phyloP scores from a whole-genome alignment of 1,284 basidiomycete genomes.

The Moesziomyces sp. region DNA sequence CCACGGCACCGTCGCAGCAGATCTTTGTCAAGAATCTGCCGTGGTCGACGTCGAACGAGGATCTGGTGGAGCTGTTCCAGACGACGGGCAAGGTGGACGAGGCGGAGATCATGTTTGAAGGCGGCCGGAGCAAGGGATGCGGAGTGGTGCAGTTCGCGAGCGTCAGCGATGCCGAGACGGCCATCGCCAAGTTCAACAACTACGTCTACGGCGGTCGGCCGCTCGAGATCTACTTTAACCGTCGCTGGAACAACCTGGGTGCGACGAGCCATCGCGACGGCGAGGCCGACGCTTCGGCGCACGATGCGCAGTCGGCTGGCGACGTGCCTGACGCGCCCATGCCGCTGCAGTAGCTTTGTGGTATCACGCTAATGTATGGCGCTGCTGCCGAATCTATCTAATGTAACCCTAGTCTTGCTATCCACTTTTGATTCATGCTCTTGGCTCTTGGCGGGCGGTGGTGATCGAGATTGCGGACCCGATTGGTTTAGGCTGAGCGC shows the following conservation, averaged over 20 bases:
- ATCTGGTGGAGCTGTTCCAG: conserved; percentile 96
- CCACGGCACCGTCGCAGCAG: conserved; percentile 86
- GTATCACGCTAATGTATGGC: too few species aligned
- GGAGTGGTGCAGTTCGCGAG: conserved; percentile 96
- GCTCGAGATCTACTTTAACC: conserved; percentile 60
- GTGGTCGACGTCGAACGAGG: conserved; percentile 99
- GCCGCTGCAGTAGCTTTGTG: conserved; percentile 21
- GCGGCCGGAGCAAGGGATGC: conserved; percentile 87
- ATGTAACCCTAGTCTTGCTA: too few species aligned
- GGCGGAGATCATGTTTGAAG: conserved; percentile 92
- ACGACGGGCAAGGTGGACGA: conserved; percentile 93
- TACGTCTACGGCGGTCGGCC: conserved; percentile 62
- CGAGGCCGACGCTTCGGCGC: conserved; percentile 16
- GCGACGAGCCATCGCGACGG: conserved; percentile 5
- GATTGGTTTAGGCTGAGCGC: too few species aligned
- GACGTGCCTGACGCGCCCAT: conserved; percentile 17
- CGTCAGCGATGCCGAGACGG: conserved; percentile 87
- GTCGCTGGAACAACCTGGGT: conserved; percentile 52
- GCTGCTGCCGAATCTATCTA: too few species aligned
- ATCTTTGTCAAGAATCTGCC: conserved; percentile 97
- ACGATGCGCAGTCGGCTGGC: background rate
- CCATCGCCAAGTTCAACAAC: conserved; percentile 72
- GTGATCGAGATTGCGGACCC: too few species aligned
- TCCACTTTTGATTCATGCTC: too few species aligned
- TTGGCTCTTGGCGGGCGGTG: too few species aligned